These are phyloP conservation scores for Phytopythium vexans DNA, from an alignment of 352 stramenopile genomes.

Conservation along the genomic window DNA sequence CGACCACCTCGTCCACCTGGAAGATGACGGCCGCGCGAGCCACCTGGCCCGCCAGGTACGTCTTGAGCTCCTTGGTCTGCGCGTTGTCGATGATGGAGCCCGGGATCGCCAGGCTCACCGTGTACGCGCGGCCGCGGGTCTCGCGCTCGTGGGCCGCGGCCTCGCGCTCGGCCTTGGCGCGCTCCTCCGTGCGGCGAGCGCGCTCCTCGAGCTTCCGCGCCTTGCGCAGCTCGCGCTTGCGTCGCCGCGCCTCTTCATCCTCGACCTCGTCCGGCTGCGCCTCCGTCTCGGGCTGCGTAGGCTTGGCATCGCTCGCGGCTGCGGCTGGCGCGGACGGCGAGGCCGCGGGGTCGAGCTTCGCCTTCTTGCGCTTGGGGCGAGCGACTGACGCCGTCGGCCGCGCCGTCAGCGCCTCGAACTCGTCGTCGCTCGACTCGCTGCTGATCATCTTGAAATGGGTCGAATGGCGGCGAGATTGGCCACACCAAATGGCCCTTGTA, in stretches of 20 bases:
- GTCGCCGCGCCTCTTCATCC: slow-evolving; percentile 18
- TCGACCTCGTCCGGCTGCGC: neutral
- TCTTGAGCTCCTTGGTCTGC: slow-evolving; percentile 96
- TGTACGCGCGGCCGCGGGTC: slow-evolving; percentile 80
- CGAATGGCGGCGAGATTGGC: no score
- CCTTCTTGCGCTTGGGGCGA: slow-evolving; percentile 23
- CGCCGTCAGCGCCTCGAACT: slow-evolving; percentile 70
- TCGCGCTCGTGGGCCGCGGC: slow-evolving; percentile 30
- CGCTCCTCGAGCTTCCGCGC: slow-evolving; percentile 66
- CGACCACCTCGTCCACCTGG: slow-evolving; percentile 98
- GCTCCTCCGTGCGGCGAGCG: slow-evolving; percentile 27
- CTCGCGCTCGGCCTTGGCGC: slow-evolving; percentile 32
- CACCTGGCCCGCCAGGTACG: slow-evolving; percentile 95
- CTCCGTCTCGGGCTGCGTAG: slow-evolving; percentile 13
- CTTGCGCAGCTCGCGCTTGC: slow-evolving; percentile 70
- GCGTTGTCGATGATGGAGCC: slow-evolving; percentile 97
- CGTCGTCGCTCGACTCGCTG: slow-evolving; percentile 88
- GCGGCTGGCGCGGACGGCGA: neutral
- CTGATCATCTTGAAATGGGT: slow-evolving; percentile 60
- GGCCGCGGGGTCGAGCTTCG: slow-evolving; percentile 21
- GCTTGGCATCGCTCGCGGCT: slow-evolving; percentile 1
- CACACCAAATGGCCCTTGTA: no score
- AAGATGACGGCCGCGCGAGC: slow-evolving; percentile 96
- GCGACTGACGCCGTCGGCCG: slow-evolving; percentile 17
- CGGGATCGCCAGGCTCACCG: slow-evolving; percentile 95